Evolutionary conservation across 305 asterid species (phyloP).

Genomic region (Plantago lanceolata): DNA sequence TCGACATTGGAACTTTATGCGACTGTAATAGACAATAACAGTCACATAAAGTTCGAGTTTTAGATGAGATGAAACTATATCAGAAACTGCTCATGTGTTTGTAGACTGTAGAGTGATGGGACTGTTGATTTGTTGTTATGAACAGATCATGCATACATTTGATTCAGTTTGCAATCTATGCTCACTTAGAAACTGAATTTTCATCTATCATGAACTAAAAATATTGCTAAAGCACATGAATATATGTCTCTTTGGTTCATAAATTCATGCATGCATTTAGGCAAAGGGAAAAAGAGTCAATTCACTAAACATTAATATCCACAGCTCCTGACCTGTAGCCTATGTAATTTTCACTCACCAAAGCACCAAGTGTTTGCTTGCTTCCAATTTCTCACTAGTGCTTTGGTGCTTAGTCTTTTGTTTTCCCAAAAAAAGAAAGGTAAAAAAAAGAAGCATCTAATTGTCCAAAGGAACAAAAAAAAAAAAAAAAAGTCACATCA

Average conservation of each 20-base stretch:
- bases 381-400: neutral
- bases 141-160: too few species aligned
- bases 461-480: slow-evolving; percentile 1
- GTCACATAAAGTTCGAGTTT: too few species aligned
- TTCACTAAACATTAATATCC: neutral
- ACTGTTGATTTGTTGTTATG: too few species aligned
- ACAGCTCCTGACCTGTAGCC: neutral
- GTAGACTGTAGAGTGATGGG: too few species aligned
- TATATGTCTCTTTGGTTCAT: neutral
- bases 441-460: neutral
- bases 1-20: too few species aligned
- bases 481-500: slow-evolving; percentile 1
- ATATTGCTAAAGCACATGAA: neutral
- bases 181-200: too few species aligned
- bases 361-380: neutral
- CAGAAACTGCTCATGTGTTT: too few species aligned
- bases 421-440: neutral
- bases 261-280: neutral
- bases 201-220: neutral
- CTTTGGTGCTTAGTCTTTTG: neutral
- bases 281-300: neutral
- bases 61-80: too few species aligned
- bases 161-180: too few species aligned
- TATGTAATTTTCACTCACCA: neutral
- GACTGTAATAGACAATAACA: too few species aligned